Evolutionary conservation across 108 stramenopile genomes (phyloP).

Genomic region (Cylindrotheca fusiformis): DNA sequence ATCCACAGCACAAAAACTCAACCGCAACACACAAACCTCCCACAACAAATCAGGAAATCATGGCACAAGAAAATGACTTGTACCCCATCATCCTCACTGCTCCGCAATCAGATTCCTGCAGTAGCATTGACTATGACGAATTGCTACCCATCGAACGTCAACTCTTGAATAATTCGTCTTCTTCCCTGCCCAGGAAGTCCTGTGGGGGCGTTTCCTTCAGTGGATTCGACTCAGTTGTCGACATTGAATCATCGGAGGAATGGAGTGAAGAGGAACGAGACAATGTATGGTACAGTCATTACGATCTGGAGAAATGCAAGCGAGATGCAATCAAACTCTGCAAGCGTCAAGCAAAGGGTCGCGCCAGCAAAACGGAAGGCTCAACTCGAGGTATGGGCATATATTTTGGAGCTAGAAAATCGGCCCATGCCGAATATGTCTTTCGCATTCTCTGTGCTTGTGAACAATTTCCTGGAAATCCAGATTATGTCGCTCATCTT

Average conservation of each 20-base stretch:
- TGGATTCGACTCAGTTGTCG: constrained; percentile 1
- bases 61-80: background rate
- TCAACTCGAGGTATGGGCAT: constrained; percentile 26
- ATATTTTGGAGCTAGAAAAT: constrained; percentile 21
- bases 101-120: background rate
- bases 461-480: constrained; percentile 1
- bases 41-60: too few species aligned
- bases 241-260: constrained; percentile 17
- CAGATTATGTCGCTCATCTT: constrained; percentile 19
- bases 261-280: constrained; percentile 12
- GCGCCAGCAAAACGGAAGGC: constrained; percentile 1
- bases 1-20: too few species aligned
- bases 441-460: constrained; percentile 14
- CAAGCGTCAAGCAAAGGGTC: constrained; percentile 7
- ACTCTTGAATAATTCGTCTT: background rate
- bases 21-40: too few species aligned
- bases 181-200: background rate
- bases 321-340: constrained; percentile 8
- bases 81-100: background rate
- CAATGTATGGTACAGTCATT: constrained; percentile 7
- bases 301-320: constrained; percentile 15
- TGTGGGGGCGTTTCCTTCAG: constrained; percentile 5
- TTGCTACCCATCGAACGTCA: constrained; percentile 10
- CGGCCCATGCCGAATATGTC: constrained; percentile 14
- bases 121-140: constrained; percentile 2